These are phyloP conservation scores for Brassica rapa DNA, from an alignment of 345 rosid genomes.

Conservation along the genomic window DNA sequence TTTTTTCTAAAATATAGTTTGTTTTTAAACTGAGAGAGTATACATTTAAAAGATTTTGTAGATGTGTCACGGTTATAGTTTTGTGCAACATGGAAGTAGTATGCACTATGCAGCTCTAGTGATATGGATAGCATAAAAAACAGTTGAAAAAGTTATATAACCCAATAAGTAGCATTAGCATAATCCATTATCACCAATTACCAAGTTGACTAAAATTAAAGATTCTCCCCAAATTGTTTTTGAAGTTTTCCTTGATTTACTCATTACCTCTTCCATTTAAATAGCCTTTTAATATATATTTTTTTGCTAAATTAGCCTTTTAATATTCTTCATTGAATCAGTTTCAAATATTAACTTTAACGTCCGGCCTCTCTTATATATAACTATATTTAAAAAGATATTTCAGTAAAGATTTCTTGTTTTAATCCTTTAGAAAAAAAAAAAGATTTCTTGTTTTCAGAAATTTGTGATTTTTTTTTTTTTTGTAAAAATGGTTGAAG, in stretches of 20 bases:
- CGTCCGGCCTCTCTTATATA: not conserved
- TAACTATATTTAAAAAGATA: not conserved
- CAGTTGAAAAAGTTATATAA: not conserved
- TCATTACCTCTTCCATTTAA: slow-evolving; percentile 20
- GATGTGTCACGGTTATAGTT: not conserved
- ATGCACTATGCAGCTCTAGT: not conserved
- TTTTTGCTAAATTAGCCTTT: not conserved
- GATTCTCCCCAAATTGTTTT: not conserved
- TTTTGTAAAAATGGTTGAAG: not conserved
- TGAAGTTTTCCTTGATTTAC: slow-evolving; percentile 13
- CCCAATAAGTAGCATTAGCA: not conserved
- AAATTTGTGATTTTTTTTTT: not conserved
- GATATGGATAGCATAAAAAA: not conserved
- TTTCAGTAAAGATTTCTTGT: not conserved
- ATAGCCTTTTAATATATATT: not conserved
- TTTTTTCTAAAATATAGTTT: no score
- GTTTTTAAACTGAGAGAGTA: not conserved
- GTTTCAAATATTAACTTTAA: slow-evolving; percentile 7
- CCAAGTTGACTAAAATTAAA: slow-evolving; percentile 9
- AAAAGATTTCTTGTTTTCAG: not conserved
- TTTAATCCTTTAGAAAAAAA: no score
- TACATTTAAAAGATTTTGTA: not conserved
- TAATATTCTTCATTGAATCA: not conserved
- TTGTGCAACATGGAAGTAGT: not conserved
- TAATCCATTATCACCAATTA: slow-evolving; percentile 17